Evolutionary conservation across 1,139 yeast species (phyloP).

Genomic region (Protomyces lactucae-debilis): DNA sequence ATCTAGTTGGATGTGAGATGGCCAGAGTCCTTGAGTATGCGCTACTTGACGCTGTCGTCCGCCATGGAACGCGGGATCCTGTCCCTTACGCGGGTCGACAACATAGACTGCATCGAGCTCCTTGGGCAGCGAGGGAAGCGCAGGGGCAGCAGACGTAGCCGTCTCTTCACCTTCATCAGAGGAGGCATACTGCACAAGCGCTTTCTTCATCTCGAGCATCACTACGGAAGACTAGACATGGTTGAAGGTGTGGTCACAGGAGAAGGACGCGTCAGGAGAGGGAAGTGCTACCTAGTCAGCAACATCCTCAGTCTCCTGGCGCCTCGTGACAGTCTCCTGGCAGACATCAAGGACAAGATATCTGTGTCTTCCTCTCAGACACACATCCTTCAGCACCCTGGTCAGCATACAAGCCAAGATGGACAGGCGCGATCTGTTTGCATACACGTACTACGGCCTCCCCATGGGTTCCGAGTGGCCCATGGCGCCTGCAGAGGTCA

Average conservation of each 20-base stretch:
- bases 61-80: slow-evolving; percentile 20
- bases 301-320: too few relatives aligned
- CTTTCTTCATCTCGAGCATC: neutral
- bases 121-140: neutral
- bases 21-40: slow-evolving; percentile 12
- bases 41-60: slow-evolving; percentile 1
- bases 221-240: too few relatives aligned
- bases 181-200: neutral
- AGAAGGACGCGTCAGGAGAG: too few relatives aligned
- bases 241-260: too few relatives aligned
- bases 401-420: neutral
- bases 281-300: too few relatives aligned
- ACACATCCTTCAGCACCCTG: too few relatives aligned
- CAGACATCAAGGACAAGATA: too few relatives aligned
- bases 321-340: too few relatives aligned
- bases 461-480: neutral
- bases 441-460: neutral
- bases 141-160: neutral
- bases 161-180: neutral
- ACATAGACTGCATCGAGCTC: neutral
- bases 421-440: neutral
- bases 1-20: slow-evolving; percentile 14
- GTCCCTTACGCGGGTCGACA: slow-evolving; percentile 14
- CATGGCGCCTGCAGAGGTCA: neutral
- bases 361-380: too few relatives aligned